A percentile compares a stretch with the other conserved stretches of the same genome.
Evolutionary conservation across 331 rosid genomes (phyloP).

Genomic region (Quercus tomentella): DNA sequence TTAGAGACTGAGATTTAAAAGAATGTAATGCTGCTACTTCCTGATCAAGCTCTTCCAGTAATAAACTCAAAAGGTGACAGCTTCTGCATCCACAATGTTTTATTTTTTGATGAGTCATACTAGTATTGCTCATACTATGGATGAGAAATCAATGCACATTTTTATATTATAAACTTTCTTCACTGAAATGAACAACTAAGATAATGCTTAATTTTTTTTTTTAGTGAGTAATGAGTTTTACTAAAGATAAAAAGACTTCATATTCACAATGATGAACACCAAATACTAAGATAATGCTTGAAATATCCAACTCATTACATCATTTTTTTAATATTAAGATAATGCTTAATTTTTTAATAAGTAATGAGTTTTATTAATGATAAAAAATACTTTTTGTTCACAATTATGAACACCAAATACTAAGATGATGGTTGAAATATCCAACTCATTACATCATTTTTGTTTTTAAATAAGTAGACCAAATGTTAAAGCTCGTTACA

Average conservation of each 20-base stretch:
- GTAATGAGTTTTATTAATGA: too few species aligned
- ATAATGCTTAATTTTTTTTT: too few species aligned
- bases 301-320: background rate
- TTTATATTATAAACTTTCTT: background rate
- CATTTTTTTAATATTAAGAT: background rate
- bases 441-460: background rate
- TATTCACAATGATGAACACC: background rate
- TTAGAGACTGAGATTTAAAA: constrained; percentile 67
- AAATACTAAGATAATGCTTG: background rate
- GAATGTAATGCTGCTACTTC: constrained; percentile 73
- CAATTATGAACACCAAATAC: background rate
- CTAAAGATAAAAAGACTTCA: too few species aligned
- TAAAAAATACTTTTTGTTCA: too few species aligned
- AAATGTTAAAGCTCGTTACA: too few species aligned
- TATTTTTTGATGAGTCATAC: too few species aligned
- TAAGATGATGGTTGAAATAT: background rate
- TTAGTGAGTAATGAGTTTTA: too few species aligned
- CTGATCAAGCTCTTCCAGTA: constrained; percentile 84
- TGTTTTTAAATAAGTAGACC: too few species aligned
- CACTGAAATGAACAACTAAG: background rate
- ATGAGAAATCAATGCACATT: background rate
- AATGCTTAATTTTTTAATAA: too few species aligned
- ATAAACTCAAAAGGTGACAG: constrained; percentile 69
- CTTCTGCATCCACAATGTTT: constrained; percentile 38
- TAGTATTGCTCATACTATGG: background rate